phyloP scores from a whole-genome alignment of 2,329 filamentous ascomycete species.

The Aspergillus sp. region DNA sequence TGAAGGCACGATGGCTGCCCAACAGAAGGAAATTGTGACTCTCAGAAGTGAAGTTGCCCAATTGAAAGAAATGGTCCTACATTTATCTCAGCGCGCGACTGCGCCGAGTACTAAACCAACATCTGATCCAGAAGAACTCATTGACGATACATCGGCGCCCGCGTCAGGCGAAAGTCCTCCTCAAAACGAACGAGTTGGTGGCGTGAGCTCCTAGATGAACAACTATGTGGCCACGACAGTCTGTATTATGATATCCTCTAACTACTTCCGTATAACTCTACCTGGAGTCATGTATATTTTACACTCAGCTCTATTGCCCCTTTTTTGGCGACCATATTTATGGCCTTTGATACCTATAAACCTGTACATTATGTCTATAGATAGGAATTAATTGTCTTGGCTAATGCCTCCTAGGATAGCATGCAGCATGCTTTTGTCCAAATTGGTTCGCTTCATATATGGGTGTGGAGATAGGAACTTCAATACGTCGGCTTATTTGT shows the following conservation, averaged over 20 bases:
- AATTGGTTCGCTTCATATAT: no score
- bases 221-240: not conserved
- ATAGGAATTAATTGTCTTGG: no score
- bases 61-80: conserved; percentile 30
- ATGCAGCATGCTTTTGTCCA: no score
- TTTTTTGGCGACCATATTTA: no score
- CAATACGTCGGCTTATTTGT: no score
- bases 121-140: conserved; percentile 7
- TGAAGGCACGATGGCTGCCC: conserved; percentile 1
- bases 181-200: not conserved
- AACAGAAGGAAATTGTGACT: conserved; percentile 25
- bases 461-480: no score
- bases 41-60: conserved; percentile 32
- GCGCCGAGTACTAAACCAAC: not conserved
- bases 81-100: conserved; percentile 24
- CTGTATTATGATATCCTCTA: not conserved
- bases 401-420: no score
- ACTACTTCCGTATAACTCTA: no score
- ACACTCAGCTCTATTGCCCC: no score
- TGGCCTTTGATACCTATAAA: no score
- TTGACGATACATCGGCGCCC: not conserved
- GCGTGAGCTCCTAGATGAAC: not conserved
- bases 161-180: not conserved
- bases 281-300: no score
- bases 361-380: no score